A percentile compares a stretch with the other conserved stretches of the same genome.
Conservation (phyloP, 140 eudicot species). For the Cichorium intybus region DNA sequence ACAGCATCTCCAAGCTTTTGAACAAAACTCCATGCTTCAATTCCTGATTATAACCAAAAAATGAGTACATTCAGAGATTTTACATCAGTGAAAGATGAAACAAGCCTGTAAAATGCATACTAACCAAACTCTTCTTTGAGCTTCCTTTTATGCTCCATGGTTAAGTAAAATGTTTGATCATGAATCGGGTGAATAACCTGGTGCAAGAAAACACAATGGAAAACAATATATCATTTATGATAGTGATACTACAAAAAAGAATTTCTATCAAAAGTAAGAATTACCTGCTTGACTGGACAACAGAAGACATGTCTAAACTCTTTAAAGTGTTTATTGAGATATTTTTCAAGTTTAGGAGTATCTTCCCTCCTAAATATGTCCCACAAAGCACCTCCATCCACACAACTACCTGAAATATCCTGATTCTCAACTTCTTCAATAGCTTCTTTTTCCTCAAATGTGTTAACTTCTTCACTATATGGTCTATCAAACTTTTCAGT, state of each 20-base stretch:
- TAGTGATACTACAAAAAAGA: neutral
- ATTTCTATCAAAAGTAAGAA: neutral
- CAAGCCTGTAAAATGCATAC: slow-evolving; percentile 30
- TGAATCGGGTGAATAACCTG: slow-evolving; percentile 63
- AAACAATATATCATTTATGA: neutral
- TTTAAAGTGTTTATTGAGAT: slow-evolving; percentile 42
- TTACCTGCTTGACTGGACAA: slow-evolving; percentile 39
- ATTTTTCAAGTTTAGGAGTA: slow-evolving; percentile 46
- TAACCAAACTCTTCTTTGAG: too few species aligned
- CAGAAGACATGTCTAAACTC: slow-evolving; percentile 48
- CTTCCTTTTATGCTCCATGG: too few species aligned
- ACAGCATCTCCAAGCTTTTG: slow-evolving; percentile 56
- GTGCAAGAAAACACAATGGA: neutral
- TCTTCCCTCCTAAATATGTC: slow-evolving; percentile 63
- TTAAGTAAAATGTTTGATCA: too few species aligned
- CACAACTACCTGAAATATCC: slow-evolving; percentile 2
- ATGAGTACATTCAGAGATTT: slow-evolving; percentile 5
- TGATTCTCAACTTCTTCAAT: neutral
- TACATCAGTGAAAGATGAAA: neutral
- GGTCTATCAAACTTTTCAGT: too few species aligned
- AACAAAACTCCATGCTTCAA: slow-evolving; percentile 48
- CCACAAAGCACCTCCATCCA: slow-evolving; percentile 61
- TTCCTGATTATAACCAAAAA: slow-evolving; percentile 18
- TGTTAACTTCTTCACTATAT: slow-evolving; percentile 14
- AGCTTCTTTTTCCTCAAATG: slow-evolving; percentile 3